A percentile compares a stretch with the other conserved stretches of the same genome.
Conservation (phyloP, 805 yeast genomes). For the Tetrapisispora nanseiensis region DNA sequence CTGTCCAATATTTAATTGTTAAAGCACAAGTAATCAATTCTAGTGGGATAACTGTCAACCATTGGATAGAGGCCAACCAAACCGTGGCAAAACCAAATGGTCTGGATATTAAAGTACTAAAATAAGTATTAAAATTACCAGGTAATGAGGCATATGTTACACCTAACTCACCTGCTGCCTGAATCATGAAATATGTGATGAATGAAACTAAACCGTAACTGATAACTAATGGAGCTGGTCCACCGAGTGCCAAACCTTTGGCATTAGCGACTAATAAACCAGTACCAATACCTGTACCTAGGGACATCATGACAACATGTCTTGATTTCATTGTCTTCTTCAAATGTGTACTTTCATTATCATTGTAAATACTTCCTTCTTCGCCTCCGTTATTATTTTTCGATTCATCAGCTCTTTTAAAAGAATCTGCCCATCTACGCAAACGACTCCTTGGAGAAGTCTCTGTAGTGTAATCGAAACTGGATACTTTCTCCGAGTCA, state of each 20-base stretch:
- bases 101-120: slow-evolving; percentile 44
- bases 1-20: slow-evolving; percentile 44
- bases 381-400: slow-evolving; percentile 9
- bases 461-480: neutral
- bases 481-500: neutral
- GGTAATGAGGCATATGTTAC: slow-evolving; percentile 33
- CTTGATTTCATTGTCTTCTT: slow-evolving; percentile 24
- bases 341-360: slow-evolving; percentile 7
- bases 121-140: slow-evolving; percentile 35
- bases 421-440: slow-evolving; percentile 16
- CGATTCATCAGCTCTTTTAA: slow-evolving; percentile 14
- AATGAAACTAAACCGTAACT: slow-evolving; percentile 50
- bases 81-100: slow-evolving; percentile 66
- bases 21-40: slow-evolving; percentile 54
- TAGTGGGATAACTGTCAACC: slow-evolving; percentile 54
- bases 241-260: slow-evolving; percentile 34
- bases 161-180: slow-evolving; percentile 38
- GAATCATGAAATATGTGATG: slow-evolving; percentile 48
- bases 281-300: slow-evolving; percentile 80
- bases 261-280: slow-evolving; percentile 53
- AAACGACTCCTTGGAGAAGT: neutral
- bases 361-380: slow-evolving; percentile 11
- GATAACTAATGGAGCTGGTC: slow-evolving; percentile 40
- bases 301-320: slow-evolving; percentile 65
- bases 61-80: slow-evolving; percentile 57